Base-by-base conservation (phyloP, 169 alveolate species). In the Eimeria falciformis region DNA sequence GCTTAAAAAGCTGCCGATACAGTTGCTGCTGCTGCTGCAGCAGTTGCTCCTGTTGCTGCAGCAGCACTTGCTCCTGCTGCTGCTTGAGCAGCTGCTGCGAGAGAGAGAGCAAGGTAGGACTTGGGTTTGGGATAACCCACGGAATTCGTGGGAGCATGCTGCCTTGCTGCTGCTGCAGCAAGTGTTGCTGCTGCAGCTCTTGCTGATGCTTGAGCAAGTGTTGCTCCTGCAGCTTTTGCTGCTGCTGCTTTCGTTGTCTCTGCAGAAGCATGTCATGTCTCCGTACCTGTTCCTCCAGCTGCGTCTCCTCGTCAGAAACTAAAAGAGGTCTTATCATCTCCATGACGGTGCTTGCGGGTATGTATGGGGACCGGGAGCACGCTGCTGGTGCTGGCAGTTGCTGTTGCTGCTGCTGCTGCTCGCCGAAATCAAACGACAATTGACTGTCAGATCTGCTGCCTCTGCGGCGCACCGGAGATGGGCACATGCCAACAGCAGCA, bases 171-270 rank as follows among this genome's bases (percentile, higher is more conserved):
- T 0, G 25, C 25, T 33, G 58, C 33, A 14, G 77, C 33, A 1
- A n/a, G 14, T 37, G 82, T 55, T 33, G 81, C 55, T 33, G 81
- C 81, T 17, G 81, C 56, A 33, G 81, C 14, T 17, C 78, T 66
- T 21, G 78, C 78, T 29, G 11, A n/a, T 66, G 78, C 55, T 69
- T 25, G 11, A 7, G 47, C 50, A 21, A 55, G 46, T 27, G 81
- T 55, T 29, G 81, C 23, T 6, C 29, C 81, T 29, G 81, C 27
- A 3, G n/a, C 4, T 27, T 23, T n/a, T 25, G 87, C 55, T 78
- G 87, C 50, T 78, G 87, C 88, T 78, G 88, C 73, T 78, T 68
- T 53, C 53, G 88, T 71, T 71, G 43, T 53, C 53, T 68, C 56
- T 27, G 71, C 55, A 78, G 88, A 68, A 78, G 43, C 21, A 50